Evolutionary conservation across 371 early-diverging fungal genomes (phyloP), one percentile per base, ranked within the genome.

Genomic region (Rhizopus delemar): DNA sequence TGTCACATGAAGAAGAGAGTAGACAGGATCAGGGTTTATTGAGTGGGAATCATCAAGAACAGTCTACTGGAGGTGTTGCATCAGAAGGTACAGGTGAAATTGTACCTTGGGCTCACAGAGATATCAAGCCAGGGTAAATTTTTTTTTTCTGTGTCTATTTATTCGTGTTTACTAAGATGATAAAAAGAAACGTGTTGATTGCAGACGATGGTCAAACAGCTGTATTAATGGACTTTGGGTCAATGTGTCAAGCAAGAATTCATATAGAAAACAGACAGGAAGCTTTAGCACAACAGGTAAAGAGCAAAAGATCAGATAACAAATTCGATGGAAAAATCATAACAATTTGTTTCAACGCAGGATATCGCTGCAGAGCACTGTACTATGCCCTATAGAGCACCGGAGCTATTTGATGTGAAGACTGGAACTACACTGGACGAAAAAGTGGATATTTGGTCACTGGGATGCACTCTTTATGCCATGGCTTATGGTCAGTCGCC

Each of bases 371-470:
- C 89, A 0, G 86, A 89, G 46, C 75, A 84, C 53, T 88, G 88
- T 55, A 81, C 90, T 0, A 86, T 90, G 90, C 83, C 90, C 13
- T 92, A 87, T 50, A 74, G 92, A 28, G 91, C 92, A 3, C 92
- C 92, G 0, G 92, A 92, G 65, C 71, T 92, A 33, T 92, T 92
- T 75, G 91, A 92, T 66, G 91, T 90, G 35, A 87, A 88, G 62
- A 74, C 81, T 0, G 87, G 75, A 2, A 68, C 80, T 0, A 68
- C 59, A 5, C 56, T 92, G 29, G 84, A 86, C 59, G 88, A 89
- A 62, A 85, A 87, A 41, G 88, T 89, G 4, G 92, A 92, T 70
- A 79, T 92, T 5, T 92, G 92, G 92, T 86, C 92, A 5, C 70
- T 92, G 15, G 92, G 92, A 1, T 90, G 90, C 58, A 81, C 86